Evolutionary conservation across 164 flowering plant species (phyloP).

Genomic region (Magnolia sinica): DNA sequence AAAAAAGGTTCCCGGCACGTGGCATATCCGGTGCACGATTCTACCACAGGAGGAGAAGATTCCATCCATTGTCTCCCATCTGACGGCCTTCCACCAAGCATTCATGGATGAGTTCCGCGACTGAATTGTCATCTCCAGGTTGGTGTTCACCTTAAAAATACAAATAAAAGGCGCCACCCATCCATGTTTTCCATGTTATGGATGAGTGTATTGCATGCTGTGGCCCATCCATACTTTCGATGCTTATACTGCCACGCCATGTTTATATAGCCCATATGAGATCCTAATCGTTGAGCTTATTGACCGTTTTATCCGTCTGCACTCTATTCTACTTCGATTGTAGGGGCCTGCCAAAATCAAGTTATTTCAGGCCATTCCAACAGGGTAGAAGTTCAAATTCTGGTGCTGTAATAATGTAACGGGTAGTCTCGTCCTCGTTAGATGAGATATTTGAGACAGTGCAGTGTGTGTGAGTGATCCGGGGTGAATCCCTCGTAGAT

Average conservation of each 20-base stretch:
- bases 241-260: too few species aligned
- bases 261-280: too few species aligned
- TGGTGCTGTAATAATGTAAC: too few species aligned
- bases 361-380: background rate
- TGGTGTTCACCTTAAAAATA: background rate
- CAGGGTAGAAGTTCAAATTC: too few species aligned
- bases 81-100: conserved; percentile 70
- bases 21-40: conserved; percentile 98
- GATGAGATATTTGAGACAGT: too few species aligned
- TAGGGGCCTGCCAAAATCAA: background rate
- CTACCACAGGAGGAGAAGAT: conserved; percentile 96
- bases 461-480: too few species aligned
- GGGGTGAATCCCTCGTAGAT: too few species aligned
- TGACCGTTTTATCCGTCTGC: too few species aligned
- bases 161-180: background rate
- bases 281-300: too few species aligned
- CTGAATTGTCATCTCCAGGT: conserved; percentile 20
- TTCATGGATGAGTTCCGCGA: conserved; percentile 87
- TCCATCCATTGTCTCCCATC: conserved; percentile 69
- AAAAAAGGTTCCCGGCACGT: conserved; percentile 86
- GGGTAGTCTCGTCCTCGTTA: too few species aligned
- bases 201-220: background rate
- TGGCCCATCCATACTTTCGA: background rate
- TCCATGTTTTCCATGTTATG: background rate
- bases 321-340: background rate